These are phyloP conservation scores for Saccharomyces hybrid DNA, from an alignment of 1,139 yeast species.

Conservation along the genomic window DNA sequence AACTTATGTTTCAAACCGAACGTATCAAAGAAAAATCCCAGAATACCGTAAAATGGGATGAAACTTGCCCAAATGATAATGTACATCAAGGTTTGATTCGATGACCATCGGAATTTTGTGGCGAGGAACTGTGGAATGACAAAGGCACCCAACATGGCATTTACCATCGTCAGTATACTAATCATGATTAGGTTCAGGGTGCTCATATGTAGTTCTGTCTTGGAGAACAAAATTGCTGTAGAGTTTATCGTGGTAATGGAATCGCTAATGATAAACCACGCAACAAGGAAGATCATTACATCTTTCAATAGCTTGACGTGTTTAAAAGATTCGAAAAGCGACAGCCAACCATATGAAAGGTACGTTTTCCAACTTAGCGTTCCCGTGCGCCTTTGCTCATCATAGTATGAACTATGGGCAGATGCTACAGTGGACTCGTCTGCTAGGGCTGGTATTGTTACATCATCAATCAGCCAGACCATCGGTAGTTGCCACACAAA, in stretches of 20 bases:
- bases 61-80: slow-evolving; percentile 53
- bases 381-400: background rate
- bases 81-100: slow-evolving; percentile 42
- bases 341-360: slow-evolving; percentile 50
- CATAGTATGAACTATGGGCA: background rate
- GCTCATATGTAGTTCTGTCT: slow-evolving; percentile 55
- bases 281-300: slow-evolving; percentile 50
- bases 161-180: slow-evolving; percentile 53
- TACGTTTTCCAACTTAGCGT: slow-evolving; percentile 20
- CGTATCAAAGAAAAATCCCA: slow-evolving; percentile 46
- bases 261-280: slow-evolving; percentile 67
- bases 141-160: slow-evolving; percentile 57
- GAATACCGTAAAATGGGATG: slow-evolving; percentile 58
- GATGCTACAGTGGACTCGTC: background rate
- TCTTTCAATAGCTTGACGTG: slow-evolving; percentile 53
- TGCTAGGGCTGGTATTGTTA: slow-evolving; percentile 1
- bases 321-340: slow-evolving; percentile 43
- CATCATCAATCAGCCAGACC: slow-evolving; percentile 36
- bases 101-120: slow-evolving; percentile 35
- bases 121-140: slow-evolving; percentile 43
- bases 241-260: slow-evolving; percentile 66
- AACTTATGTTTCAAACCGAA: slow-evolving; percentile 51
- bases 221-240: slow-evolving; percentile 63
- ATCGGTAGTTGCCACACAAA: slow-evolving; percentile 55
- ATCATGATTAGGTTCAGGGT: slow-evolving; percentile 53